Evolutionary conservation across 768 basidiomycete species (phyloP).

Genomic region (Kwoniella mangroviensis): DNA sequence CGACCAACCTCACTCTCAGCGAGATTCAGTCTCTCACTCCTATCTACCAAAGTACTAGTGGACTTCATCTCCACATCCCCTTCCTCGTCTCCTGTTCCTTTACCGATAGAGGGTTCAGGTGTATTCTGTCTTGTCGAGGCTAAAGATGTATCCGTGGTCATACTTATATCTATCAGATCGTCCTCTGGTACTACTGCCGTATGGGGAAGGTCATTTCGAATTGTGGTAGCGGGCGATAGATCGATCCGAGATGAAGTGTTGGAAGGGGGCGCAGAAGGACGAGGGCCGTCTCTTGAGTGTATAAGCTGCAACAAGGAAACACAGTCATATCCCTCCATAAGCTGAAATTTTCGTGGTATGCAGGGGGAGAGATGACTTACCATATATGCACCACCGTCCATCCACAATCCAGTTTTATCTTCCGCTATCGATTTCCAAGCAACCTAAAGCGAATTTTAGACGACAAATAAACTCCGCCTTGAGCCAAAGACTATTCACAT

Average conservation of each 20-base stretch:
- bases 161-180: conserved; percentile 13
- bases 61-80: conserved; percentile 8
- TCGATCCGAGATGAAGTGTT: neutral
- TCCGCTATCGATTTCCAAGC: conserved; percentile 33
- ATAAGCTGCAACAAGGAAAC: neutral
- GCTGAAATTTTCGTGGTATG: neutral
- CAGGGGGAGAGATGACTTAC: conserved; percentile 8
- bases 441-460: neutral
- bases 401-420: conserved; percentile 47
- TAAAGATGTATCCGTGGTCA: conserved; percentile 3
- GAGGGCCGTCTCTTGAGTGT: conserved; percentile 16
- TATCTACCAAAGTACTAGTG: neutral
- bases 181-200: neutral
- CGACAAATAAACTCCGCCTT: neutral
- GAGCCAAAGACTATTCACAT: neutral
- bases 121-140: conserved; percentile 6
- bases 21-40: neutral
- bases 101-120: neutral
- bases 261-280: neutral
- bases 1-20: neutral
- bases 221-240: conserved; percentile 1
- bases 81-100: neutral
- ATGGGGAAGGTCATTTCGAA: neutral
- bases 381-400: conserved; percentile 49
- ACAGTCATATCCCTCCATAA: neutral